Percentiles rank a stretch among this genome's conserved stretches.
These are phyloP conservation scores for Tuber magnatum DNA, from an alignment of 495 filamentous ascomycete species.

Conservation along the genomic window DNA sequence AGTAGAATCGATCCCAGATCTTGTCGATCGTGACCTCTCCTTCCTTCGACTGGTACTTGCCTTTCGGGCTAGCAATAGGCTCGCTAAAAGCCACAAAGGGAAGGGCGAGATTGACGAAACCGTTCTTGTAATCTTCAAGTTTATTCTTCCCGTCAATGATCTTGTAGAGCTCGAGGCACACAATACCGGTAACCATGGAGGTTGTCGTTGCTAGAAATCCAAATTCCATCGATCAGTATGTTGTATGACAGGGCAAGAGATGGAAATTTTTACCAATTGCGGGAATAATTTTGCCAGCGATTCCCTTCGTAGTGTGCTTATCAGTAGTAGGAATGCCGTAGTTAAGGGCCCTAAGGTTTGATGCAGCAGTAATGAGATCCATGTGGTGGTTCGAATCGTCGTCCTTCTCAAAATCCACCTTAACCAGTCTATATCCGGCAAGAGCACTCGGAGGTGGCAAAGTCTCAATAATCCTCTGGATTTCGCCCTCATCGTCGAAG, in stretches of 20 bases:
- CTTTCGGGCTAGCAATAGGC: conserved; percentile 85
- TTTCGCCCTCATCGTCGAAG: conserved; percentile 65
- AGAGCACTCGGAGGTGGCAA: conserved; percentile 74
- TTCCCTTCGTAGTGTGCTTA: conserved; percentile 94
- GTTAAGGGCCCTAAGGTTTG: conserved; percentile 93
- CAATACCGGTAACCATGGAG: conserved; percentile 87
- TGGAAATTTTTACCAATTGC: conserved; percentile 58
- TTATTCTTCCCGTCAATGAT: conserved; percentile 89
- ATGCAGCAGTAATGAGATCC: conserved; percentile 96
- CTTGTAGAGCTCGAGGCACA: conserved; percentile 92
- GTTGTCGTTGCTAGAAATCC: conserved; percentile 61
- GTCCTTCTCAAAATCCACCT: conserved; percentile 99
- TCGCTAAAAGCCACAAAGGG: conserved; percentile 98
- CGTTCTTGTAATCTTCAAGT: conserved; percentile 98
- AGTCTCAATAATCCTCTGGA: conserved; percentile 57
- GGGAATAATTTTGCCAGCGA: conserved; percentile 98
- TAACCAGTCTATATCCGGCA: conserved; percentile 75
- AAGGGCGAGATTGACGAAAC: conserved; percentile 92
- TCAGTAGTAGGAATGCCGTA: conserved; percentile 91
- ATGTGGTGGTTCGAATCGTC: conserved; percentile 98
- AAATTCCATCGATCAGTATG: conserved; percentile 8
- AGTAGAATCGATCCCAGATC: conserved; percentile 96
- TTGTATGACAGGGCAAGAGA: not conserved
- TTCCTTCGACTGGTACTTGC: conserved; percentile 64
- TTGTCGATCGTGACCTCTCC: conserved; percentile 84